Base-by-base conservation (phyloP, 768 basidiomycete genomes). In the Royoungia palumana region DNA sequence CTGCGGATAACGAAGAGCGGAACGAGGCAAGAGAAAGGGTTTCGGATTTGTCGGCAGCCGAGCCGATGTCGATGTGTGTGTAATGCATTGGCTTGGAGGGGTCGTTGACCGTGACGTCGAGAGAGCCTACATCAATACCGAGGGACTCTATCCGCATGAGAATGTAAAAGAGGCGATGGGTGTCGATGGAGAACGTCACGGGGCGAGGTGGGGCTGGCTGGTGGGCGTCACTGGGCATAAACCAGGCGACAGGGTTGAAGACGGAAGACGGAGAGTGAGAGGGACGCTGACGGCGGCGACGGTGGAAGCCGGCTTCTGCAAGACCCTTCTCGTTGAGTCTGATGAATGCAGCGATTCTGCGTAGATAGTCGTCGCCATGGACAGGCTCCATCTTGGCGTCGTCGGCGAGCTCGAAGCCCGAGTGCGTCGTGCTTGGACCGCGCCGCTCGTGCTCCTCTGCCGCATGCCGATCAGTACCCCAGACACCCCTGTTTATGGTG, bases 121-220 rank as follows among this genome's bases (percentile, higher is more conserved):
- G 77, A 25, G 85, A 79, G 46, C 91, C 92, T 45, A 91, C 78
- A 46, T 82, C 73, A 41, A 89, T 69, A n/a, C 82, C 87, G 25
- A 89, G 67, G 6, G 82, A 89, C 67, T 95, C 91, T 53, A 94
- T 76, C 37, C 90, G 85, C 69, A 94, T 85, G 50, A 95, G 77
- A 51, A 90, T 69, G 70, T 94, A 95, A 77, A 89, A 91, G 7
- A 95, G 81, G 54, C 85, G 90, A 61, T 91, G 88, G 22, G 78
- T 81, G 67, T 92, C 88, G 55, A 89, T 75, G 5, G 78, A 63
- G 50, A 94, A 80, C 20, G 83, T 67, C 37, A 88, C 69, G 9
- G 89, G 82, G 64, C 79, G 82, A n/a, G 71, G 67, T 5, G 72
- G 50, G 8, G 66, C 54, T 19, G 68, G 71, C 3, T 62, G 50